These are phyloP conservation scores for Acanthamoeba pearcei DNA, from an alignment of 208 protist genomes.

Conservation along the genomic window DNA sequence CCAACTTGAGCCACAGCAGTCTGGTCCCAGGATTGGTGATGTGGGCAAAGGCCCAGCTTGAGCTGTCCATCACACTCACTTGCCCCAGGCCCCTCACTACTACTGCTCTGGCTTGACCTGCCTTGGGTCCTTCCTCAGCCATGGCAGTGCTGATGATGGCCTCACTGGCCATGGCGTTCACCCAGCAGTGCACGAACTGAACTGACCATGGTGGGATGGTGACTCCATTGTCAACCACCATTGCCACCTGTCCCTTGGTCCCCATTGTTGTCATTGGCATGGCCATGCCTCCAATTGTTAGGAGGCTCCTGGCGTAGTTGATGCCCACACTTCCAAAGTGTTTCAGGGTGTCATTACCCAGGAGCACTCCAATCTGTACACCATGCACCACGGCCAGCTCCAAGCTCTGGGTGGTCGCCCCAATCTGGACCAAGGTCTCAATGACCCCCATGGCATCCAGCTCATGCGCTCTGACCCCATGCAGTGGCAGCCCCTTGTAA, in stretches of 20 bases:
- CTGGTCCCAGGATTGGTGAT: neutral
- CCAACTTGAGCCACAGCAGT: neutral
- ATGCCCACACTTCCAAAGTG: neutral
- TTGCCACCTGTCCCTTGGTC: neutral
- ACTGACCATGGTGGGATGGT: neutral
- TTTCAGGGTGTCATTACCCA: slow-evolving; percentile 10
- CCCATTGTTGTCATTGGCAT: neutral
- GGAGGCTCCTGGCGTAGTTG: neutral
- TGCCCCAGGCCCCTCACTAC: too few relatives aligned
- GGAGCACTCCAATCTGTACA: neutral
- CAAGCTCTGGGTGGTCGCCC: neutral
- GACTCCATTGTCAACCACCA: neutral
- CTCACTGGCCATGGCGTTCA: neutral
- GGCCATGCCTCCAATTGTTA: neutral
- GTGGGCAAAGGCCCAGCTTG: neutral
- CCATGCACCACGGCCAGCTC: neutral
- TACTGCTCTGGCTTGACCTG: neutral
- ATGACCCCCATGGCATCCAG: neutral
- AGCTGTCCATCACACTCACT: neutral
- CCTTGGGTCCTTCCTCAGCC: neutral
- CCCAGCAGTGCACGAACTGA: neutral
- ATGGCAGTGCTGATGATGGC: neutral
- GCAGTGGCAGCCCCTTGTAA: neutral
- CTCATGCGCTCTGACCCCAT: neutral
- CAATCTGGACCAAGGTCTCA: neutral